phyloP scores from a whole-genome alignment of 768 basidiomycete genomes.

The Mycena vitilis region DNA sequence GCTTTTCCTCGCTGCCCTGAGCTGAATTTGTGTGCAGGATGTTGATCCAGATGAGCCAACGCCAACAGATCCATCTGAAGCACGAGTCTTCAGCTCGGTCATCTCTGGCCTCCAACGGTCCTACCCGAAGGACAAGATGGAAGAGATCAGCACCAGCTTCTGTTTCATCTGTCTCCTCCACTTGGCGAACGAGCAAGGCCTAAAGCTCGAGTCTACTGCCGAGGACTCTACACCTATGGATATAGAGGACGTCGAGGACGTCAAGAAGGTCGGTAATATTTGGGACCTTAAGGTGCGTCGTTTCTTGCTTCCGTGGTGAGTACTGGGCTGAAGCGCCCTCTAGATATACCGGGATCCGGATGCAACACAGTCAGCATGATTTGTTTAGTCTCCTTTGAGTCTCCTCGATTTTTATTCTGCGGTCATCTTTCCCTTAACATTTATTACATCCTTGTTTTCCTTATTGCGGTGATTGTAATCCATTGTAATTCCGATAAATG shows the following conservation, averaged over 20 bases:
- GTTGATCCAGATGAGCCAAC: slow-evolving; percentile 57
- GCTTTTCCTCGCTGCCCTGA: neutral
- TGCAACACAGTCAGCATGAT: slow-evolving; percentile 41
- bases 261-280: slow-evolving; percentile 72
- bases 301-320: neutral
- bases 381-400: too few species aligned
- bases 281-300: slow-evolving; percentile 78
- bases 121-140: slow-evolving; percentile 95
- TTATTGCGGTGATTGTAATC: slow-evolving; percentile 29
- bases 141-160: slow-evolving; percentile 98
- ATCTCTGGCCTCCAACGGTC: slow-evolving; percentile 83
- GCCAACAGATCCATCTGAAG: slow-evolving; percentile 73
- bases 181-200: slow-evolving; percentile 95
- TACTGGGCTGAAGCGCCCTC: neutral
- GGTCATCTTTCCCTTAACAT: slow-evolving; percentile 18
- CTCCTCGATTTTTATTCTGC: neutral
- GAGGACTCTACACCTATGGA: slow-evolving; percentile 49
- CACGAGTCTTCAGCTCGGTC: slow-evolving; percentile 81
- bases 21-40: slow-evolving; percentile 53
- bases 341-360: slow-evolving; percentile 61
- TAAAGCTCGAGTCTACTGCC: slow-evolving; percentile 75
- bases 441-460: slow-evolving; percentile 28
- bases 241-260: slow-evolving; percentile 50
- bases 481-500: slow-evolving; percentile 19
- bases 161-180: slow-evolving; percentile 98